Base-by-base conservation (phyloP, 768 basidiomycete species). In the Trametes maxima region DNA sequence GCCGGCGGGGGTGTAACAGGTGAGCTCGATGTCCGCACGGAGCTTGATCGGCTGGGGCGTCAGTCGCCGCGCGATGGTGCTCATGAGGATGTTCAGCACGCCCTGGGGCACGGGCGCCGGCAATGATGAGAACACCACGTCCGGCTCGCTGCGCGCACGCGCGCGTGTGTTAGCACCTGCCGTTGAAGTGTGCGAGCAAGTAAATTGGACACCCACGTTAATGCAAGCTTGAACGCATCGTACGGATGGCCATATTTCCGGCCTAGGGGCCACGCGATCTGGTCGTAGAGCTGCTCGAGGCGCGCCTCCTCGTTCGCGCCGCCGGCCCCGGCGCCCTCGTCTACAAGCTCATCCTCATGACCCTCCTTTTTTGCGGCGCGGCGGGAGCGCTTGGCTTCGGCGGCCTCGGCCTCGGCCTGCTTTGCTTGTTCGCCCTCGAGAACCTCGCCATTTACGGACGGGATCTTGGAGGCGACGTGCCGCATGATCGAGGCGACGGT, bases 21-120 rank as follows among this genome's bases (percentile, higher is more conserved):
- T 97, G 46, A 99, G 78, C 76, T 98, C 95, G 69, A 99, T 92
- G 76, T 99, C 97, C 4, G 97, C 95, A 67, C 97, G 93, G 42
- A 99, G 85, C 78, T 98, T 99, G 81, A 99, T 95, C 5, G 97
- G 95, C 74, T 99, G 97, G 1, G 97, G 97, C 0, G 97, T 99
- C 40, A 98, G 81, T 13, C 97, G 89, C 45, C 95, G 89, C 7
- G 95, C 95, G 70, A 99, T 97, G 21, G 94, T 96, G 57, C 82
- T 75, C 63, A 83, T 84, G 19, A 98, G 83, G 44, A 90, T 80
- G 3, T 80, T 74, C 33, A 86, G 77, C 1, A 88, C 88, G 0
- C 84, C 78, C 6, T 79, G 69, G 3, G 85, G 78, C 51, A 89
- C 77, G 8, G 86, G 83, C 3, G 81, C 77, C 8, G 81, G 72